Conservation (phyloP, 176 grass and related monocot genomes). For the Metroxylon sagu region DNA sequence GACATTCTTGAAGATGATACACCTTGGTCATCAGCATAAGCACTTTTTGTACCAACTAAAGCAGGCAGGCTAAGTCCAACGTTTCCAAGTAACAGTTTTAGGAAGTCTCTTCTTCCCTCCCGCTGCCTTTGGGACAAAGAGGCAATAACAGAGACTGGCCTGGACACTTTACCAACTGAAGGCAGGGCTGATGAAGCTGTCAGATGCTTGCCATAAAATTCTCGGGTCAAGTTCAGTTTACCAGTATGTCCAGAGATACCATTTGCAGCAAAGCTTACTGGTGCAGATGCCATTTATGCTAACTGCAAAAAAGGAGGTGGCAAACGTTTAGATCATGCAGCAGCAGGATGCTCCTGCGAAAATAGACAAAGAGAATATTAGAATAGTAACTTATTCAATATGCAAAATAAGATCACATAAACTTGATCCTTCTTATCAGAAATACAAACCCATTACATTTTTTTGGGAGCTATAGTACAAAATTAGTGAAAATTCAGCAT, state of each 20-base stretch:
- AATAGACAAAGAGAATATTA: too few species aligned
- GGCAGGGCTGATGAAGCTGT: neutral
- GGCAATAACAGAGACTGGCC: neutral
- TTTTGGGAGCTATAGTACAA: too few species aligned
- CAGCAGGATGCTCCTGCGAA: too few species aligned
- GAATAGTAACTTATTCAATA: too few species aligned
- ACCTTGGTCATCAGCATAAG: conserved; percentile 13
- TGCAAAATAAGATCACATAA: too few species aligned
- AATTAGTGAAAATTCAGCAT: too few species aligned
- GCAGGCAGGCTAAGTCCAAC: conserved; percentile 3
- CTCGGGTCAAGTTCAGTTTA: neutral
- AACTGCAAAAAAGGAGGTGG: neutral
- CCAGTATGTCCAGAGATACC: too few species aligned
- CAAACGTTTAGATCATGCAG: neutral
- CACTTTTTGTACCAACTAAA: neutral
- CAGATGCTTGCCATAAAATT: neutral
- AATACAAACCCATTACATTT: too few species aligned
- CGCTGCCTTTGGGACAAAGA: neutral
- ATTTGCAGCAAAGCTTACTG: neutral
- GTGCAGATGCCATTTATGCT: neutral
- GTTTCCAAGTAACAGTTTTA: conserved; percentile 4
- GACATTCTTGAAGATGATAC: conserved; percentile 16
- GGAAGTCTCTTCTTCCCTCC: conserved; percentile 6
- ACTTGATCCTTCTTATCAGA: too few species aligned
- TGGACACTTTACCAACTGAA: neutral